Evolutionary conservation across 1,284 basidiomycete genomes (phyloP).

Genomic region (Heliocybe sulcata): DNA sequence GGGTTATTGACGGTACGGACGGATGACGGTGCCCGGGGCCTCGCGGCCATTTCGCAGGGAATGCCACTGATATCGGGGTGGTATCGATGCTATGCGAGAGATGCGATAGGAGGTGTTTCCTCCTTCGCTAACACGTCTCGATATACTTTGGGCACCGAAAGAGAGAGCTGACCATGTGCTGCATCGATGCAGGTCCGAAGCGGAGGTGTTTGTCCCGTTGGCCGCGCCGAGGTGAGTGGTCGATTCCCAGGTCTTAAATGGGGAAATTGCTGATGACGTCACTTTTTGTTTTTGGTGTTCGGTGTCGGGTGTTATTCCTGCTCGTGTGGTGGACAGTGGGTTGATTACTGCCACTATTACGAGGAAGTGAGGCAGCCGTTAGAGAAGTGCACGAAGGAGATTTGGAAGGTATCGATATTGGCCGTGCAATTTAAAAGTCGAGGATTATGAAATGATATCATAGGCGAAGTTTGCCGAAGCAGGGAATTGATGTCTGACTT

Average conservation of each 20-base stretch:
- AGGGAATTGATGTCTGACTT: too few relatives aligned
- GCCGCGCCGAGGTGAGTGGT: conserved; percentile 64
- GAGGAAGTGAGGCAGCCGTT: conserved; percentile 13
- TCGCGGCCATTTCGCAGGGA: too few relatives aligned
- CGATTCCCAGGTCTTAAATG: conserved; percentile 7
- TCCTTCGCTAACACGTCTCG: not conserved
- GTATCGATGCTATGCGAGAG: not conserved
- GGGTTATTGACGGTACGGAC: not conserved
- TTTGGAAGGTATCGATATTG: too few relatives aligned
- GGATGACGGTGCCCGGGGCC: too few relatives aligned
- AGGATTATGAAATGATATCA: too few relatives aligned
- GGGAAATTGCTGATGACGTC: conserved; percentile 17
- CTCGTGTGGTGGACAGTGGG: conserved; percentile 12
- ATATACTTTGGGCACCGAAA: not conserved
- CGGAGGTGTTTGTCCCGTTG: conserved; percentile 78
- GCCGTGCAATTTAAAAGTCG: too few relatives aligned
- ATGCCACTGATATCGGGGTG: not conserved
- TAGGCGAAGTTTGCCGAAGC: too few relatives aligned
- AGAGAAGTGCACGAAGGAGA: not conserved
- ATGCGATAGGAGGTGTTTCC: not conserved
- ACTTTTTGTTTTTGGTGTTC: conserved; percentile 4
- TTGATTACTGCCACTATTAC: conserved; percentile 19
- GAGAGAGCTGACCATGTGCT: not conserved
- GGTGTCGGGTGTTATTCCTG: not conserved
- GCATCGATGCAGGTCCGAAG: conserved; percentile 42